Percentiles rank a stretch among this genome's conserved stretches.
Evolutionary conservation across 2,329 filamentous ascomycete genomes (phyloP).

Genomic region (Fusarium brevicatenulatum): DNA sequence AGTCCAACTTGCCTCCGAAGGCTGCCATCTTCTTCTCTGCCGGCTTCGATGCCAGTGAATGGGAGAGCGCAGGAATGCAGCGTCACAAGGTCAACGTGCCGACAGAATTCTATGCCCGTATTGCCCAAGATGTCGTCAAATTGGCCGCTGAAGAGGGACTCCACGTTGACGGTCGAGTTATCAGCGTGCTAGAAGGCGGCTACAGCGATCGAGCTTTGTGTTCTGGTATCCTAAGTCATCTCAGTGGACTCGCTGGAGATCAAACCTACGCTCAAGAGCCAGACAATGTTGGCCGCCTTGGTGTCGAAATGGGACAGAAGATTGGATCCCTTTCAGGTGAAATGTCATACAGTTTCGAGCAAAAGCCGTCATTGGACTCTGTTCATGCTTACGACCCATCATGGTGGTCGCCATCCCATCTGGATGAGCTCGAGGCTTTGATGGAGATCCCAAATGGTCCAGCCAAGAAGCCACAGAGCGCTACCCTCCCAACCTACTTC

Average conservation of each 20-base stretch:
- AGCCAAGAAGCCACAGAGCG: conserved; percentile 64
- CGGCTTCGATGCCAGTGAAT: conserved; percentile 96
- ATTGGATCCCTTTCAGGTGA: conserved; percentile 54
- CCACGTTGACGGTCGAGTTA: conserved; percentile 81
- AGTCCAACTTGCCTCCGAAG: conserved; percentile 71
- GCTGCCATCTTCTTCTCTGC: conserved; percentile 95
- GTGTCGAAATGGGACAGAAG: conserved; percentile 67
- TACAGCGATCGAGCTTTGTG: conserved; percentile 93
- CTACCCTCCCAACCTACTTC: conserved; percentile 77
- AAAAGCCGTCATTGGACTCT: conserved; percentile 36
- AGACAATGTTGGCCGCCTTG: conserved; percentile 56
- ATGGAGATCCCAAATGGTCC: conserved; percentile 61
- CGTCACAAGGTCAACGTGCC: conserved; percentile 95
- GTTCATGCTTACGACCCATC: conserved; percentile 67
- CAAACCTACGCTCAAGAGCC: conserved; percentile 54
- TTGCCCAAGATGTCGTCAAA: conserved; percentile 85
- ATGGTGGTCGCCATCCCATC: conserved; percentile 75
- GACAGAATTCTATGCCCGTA: conserved; percentile 93
- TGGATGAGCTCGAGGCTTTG: conserved; percentile 75
- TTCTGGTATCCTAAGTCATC: conserved; percentile 88
- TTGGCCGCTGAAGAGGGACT: conserved; percentile 83
- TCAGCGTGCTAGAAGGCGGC: conserved; percentile 95
- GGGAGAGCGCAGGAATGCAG: conserved; percentile 93
- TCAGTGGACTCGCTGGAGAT: conserved; percentile 79
- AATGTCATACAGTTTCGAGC: conserved; percentile 24